These are phyloP conservation scores for Furcasterigmium furcatum DNA, from an alignment of 2,329 filamentous ascomycete genomes.

Conservation along the genomic window DNA sequence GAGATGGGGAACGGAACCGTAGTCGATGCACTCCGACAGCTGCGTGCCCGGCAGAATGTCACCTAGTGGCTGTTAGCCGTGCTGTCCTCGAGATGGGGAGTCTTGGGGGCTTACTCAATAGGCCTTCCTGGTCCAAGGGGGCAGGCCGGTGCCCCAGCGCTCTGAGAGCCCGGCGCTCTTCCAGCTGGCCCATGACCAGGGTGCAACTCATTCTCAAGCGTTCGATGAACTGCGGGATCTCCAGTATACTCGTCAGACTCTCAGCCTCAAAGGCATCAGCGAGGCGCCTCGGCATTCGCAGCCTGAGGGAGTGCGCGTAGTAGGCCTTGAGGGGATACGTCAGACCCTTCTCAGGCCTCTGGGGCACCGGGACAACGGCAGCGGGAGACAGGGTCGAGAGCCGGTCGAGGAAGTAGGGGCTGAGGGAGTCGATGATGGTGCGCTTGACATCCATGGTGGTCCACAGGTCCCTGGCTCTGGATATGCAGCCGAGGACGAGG, in stretches of 20 bases:
- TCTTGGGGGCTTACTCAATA: constrained; percentile 37
- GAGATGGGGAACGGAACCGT: constrained; percentile 48
- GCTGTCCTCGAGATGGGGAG: accelerated
- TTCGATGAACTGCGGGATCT: constrained; percentile 41
- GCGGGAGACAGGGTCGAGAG: constrained; percentile 48
- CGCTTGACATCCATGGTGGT: constrained; percentile 51
- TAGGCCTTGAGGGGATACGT: constrained; percentile 41
- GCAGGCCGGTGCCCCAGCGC: constrained; percentile 35
- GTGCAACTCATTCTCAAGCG: constrained; percentile 47
- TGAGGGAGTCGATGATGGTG: constrained; percentile 54
- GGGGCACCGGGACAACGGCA: constrained; percentile 22
- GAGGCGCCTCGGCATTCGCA: constrained; percentile 37
- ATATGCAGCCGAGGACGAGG: constrained; percentile 45
- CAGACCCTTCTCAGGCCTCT: constrained; percentile 20
- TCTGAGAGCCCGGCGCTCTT: constrained; percentile 44
- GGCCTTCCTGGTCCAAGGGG: constrained; percentile 36
- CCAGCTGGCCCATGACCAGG: constrained; percentile 47
- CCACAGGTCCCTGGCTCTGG: constrained; percentile 46
- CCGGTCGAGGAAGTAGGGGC: constrained; percentile 52
- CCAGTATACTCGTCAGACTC: constrained; percentile 48
- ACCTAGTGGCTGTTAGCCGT: constrained; percentile 24
- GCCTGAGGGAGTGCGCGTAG: constrained; percentile 41
- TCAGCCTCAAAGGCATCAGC: constrained; percentile 45
- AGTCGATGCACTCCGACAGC: constrained; percentile 45
- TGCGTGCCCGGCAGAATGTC: constrained; percentile 34